Evolutionary conservation across 176 grass and related monocot species (phyloP).

Genomic region (Oryza officinalis): DNA sequence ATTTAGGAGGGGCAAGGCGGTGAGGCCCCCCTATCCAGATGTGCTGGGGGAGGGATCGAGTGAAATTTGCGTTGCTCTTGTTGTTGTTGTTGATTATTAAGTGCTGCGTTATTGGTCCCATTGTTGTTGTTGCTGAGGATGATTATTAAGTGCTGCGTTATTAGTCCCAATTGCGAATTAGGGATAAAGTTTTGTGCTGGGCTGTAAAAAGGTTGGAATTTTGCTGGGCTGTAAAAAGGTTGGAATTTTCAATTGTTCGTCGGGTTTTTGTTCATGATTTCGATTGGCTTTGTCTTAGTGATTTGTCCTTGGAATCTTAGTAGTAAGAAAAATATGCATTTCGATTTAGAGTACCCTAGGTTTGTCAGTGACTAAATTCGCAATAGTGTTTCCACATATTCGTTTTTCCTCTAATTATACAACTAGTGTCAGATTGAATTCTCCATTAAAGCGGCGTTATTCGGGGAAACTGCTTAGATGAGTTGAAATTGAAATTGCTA

Average conservation of each 20-base stretch:
- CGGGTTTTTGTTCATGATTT: not conserved
- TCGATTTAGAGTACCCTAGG: not conserved
- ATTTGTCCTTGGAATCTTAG: not conserved
- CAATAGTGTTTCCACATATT: not conserved
- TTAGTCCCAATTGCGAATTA: not conserved
- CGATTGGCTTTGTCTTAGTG: not conserved
- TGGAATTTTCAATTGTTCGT: not conserved
- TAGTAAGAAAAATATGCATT: not conserved
- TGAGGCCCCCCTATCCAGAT: too few species aligned
- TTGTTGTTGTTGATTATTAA: not conserved
- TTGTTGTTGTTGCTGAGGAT: not conserved
- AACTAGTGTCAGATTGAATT: not conserved
- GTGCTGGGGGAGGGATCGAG: not conserved
- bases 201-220: not conserved
- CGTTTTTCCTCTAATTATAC: not conserved
- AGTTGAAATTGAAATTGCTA: not conserved
- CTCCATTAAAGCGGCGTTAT: not conserved
- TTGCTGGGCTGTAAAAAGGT: not conserved
- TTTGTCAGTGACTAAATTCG: not conserved
- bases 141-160: not conserved
- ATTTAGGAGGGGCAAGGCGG: too few species aligned
- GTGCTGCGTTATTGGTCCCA: not conserved
- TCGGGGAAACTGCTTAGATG: not conserved
- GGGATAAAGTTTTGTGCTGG: not conserved
- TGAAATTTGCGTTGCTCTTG: not conserved